A percentile compares a stretch with the other conserved stretches of the same genome.
These are phyloP conservation scores for Gardenia jasminoides DNA, from an alignment of 257 asterid species.

Conservation along the genomic window DNA sequence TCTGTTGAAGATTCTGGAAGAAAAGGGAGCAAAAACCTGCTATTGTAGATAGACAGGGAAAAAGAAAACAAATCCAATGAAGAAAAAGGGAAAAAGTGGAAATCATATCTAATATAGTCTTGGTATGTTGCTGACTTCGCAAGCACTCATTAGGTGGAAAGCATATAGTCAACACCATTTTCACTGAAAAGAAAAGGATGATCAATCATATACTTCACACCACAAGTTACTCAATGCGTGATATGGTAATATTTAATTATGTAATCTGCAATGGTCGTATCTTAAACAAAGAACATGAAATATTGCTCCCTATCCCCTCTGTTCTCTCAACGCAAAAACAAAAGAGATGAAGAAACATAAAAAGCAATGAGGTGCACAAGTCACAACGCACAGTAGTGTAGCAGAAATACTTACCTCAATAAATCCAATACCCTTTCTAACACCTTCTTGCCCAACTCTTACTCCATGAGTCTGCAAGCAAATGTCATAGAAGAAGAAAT, in stretches of 20 bases:
- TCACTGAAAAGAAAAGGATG: neutral
- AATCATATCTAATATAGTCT: neutral
- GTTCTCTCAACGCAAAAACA: neutral
- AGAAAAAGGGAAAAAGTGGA: neutral
- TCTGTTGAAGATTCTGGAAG: neutral
- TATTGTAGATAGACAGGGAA: neutral
- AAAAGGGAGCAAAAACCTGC: neutral
- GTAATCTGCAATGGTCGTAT: neutral
- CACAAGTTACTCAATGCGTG: neutral
- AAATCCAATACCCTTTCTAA: constrained; percentile 74
- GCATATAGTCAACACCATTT: neutral
- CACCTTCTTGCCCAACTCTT: constrained; percentile 73
- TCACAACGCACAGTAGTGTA: neutral
- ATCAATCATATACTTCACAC: neutral
- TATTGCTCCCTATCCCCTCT: neutral
- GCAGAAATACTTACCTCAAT: constrained; percentile 58
- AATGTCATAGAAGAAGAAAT: constrained; percentile 4
- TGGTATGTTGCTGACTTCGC: neutral
- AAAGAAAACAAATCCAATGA: neutral
- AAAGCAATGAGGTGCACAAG: neutral
- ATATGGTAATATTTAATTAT: neutral
- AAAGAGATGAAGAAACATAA: neutral
- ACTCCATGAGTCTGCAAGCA: constrained; percentile 83
- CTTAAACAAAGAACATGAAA: neutral
- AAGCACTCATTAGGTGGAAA: neutral